Base-by-base conservation (phyloP, 306 rosid species). In the Alnus glutinosa region DNA sequence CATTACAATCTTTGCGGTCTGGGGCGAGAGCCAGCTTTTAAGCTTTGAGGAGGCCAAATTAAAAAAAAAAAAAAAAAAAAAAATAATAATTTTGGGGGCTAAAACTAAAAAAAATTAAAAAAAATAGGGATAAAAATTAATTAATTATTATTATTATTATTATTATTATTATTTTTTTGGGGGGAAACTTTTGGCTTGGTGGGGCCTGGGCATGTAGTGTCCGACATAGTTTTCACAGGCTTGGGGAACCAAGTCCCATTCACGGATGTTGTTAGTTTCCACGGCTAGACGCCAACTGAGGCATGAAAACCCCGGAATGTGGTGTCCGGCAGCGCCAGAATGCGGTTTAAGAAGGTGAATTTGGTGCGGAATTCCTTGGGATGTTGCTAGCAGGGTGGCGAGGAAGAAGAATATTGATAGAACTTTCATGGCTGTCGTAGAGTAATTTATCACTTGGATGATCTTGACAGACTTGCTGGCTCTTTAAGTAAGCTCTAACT, bases 151-250 rank as follows among this genome's bases (percentile, higher is more conserved):
- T 23, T 23, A 0, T 23, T 23, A 0, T 23, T 23, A 0, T 23
- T 23, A 23, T 23, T 23, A 0, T 23, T 23, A 0, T 23, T 23
- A 0, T 23, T 23, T 23, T 23, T 23, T 23, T 23, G 0, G 28
- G 28, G 28, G 28, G 28, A 23, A 23, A 23, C 28, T 0, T 23
- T 23, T 23, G 28, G 28, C 28, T 23, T 23, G 28, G 28, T 23
- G 28, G 28, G 28, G 28, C 28, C 28, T 23, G 28, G 28, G n/a
- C 52, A 69, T 69, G 54, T 69, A 69, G 55, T 69, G 14, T 9
- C 55, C 73, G 3, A 69, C 54, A 11, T 69, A 69, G 52, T 19
- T 46, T 19, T 44, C 73, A 69, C 73, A 69, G 16, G 52, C 55
- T 46, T 15, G 34, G 14, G 54, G 73, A 15, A 69, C 73, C 54